Percentiles rank a stretch among this genome's conserved stretches.
phyloP scores from a whole-genome alignment of 2,329 filamentous ascomycete species.

The Aaosphaeria arxii region DNA sequence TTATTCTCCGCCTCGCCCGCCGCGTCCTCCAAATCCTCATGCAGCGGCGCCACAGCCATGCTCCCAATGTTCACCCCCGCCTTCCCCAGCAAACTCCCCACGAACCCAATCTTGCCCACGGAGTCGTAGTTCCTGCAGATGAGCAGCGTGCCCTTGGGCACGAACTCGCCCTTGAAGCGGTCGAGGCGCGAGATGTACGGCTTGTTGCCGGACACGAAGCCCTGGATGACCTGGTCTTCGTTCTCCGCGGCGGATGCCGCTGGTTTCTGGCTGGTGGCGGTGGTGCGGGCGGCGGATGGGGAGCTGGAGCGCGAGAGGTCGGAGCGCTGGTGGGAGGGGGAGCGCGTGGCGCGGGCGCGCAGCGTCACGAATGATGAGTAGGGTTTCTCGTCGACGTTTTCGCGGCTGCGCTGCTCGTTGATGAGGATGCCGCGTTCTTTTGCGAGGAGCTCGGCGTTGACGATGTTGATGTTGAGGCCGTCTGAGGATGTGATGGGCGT shows the following conservation, averaged over 20 bases:
- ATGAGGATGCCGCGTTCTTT: conserved; percentile 75
- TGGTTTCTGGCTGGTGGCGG: background rate
- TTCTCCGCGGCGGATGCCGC: background rate
- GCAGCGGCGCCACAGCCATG: conserved; percentile 69
- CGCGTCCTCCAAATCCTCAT: conserved; percentile 33
- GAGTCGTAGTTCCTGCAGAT: conserved; percentile 79
- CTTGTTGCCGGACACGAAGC: conserved; percentile 62
- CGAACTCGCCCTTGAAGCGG: conserved; percentile 70
- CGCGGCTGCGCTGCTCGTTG: conserved; percentile 67
- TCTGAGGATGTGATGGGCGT: conserved; percentile 65
- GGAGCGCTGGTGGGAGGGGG: conserved; percentile 26
- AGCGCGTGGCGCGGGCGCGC: conserved; percentile 49
- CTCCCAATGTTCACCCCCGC: conserved; percentile 75
- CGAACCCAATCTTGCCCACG: conserved; percentile 78
- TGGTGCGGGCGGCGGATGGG: conserved; percentile 17
- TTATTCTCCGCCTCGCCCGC: conserved; percentile 38
- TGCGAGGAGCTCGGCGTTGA: conserved; percentile 74
- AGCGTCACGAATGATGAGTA: conserved; percentile 72
- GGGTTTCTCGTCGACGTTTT: conserved; percentile 57
- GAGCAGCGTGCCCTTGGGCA: conserved; percentile 70
- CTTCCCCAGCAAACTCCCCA: conserved; percentile 67
- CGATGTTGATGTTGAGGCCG: conserved; percentile 72
- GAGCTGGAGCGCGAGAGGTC: conserved; percentile 21
- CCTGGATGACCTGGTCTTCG: conserved; percentile 58
- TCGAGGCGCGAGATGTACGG: conserved; percentile 71